These are phyloP conservation scores for Mycena venus DNA, from an alignment of 768 basidiomycete species.

Conservation along the genomic window DNA sequence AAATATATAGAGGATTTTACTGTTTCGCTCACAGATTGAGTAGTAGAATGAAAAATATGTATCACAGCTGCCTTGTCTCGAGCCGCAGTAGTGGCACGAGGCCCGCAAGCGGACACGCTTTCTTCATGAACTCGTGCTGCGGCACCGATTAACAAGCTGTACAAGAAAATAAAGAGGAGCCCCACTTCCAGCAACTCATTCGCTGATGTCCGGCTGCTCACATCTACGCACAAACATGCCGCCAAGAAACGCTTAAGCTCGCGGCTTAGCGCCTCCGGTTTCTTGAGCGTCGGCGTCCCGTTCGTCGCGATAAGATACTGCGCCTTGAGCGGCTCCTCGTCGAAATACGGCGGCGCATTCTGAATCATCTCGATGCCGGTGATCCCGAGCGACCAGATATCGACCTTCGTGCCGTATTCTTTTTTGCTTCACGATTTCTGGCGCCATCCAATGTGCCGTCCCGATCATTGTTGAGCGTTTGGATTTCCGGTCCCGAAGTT, in stretches of 20 bases:
- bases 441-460: slow-evolving; percentile 99
- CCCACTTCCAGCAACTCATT: slow-evolving; percentile 86
- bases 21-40: no score
- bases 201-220: slow-evolving; percentile 91
- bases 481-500: slow-evolving; percentile 95
- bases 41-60: no score
- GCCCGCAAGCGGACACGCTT: slow-evolving; percentile 85
- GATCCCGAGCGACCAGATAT: slow-evolving; percentile 97
- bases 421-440: slow-evolving; percentile 98
- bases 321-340: slow-evolving; percentile 95
- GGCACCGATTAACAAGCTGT: slow-evolving; percentile 24
- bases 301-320: slow-evolving; percentile 97
- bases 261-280: slow-evolving; percentile 90
- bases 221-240: slow-evolving; percentile 97
- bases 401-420: slow-evolving; percentile 96
- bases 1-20: no score
- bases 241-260: slow-evolving; percentile 97
- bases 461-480: slow-evolving; percentile 99
- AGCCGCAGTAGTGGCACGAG: slow-evolving; percentile 90
- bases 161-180: slow-evolving; percentile 27
- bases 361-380: slow-evolving; percentile 99
- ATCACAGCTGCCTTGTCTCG: slow-evolving; percentile 73
- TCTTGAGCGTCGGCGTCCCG: slow-evolving; percentile 97
- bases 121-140: slow-evolving; percentile 95
- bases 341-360: slow-evolving; percentile 95